Conservation (phyloP, 306 rosid species). For the Citrullus mucosospermus region DNA sequence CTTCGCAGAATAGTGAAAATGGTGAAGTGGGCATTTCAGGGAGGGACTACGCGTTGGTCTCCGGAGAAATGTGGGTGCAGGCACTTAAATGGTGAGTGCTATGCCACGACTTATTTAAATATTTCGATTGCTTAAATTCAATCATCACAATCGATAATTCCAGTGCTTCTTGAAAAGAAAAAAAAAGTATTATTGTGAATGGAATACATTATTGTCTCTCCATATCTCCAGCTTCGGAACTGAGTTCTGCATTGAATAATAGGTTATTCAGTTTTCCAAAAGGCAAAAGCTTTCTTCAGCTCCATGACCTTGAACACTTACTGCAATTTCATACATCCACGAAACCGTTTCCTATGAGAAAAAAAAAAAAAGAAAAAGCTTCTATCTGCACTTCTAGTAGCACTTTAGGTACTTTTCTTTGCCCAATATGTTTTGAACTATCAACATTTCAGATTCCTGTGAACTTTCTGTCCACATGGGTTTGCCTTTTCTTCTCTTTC, state of each 20-base stretch:
- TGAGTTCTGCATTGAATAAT: neutral
- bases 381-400: neutral
- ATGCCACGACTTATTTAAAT: neutral
- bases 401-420: neutral
- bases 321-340: neutral
- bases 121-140: neutral
- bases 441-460: neutral
- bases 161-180: neutral
- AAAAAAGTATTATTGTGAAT: neutral
- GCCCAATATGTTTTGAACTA: neutral
- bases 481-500: neutral
- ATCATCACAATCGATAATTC: neutral
- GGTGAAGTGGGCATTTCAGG: constrained; percentile 81
- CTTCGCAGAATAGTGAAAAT: constrained; percentile 30
- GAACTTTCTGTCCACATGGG: neutral
- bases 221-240: neutral
- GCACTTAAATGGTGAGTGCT: constrained; percentile 88
- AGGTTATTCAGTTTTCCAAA: neutral
- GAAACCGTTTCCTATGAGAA: neutral
- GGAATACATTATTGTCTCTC: neutral
- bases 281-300: neutral
- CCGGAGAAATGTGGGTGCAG: constrained; percentile 92
- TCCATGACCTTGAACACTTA: neutral
- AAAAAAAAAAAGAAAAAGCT: neutral
- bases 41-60: constrained; percentile 87